These are phyloP conservation scores for Eutrema salsugineum DNA, from an alignment of 441 rosid species.

Conservation along the genomic window DNA sequence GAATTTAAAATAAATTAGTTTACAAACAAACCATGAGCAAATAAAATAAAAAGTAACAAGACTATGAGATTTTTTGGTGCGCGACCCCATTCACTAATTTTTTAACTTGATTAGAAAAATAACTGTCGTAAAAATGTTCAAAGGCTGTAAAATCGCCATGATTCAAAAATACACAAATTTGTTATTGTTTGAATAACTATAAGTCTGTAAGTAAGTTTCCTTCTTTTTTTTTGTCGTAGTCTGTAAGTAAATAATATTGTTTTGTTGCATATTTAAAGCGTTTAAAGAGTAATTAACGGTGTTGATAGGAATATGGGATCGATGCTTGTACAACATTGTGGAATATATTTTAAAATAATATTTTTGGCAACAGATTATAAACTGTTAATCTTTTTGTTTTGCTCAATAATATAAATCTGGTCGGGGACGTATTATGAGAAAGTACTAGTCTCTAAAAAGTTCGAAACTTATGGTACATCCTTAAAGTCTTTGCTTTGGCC, in stretches of 20 bases:
- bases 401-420: conserved; percentile 2
- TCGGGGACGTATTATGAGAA: conserved; percentile 19
- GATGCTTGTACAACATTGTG: conserved; percentile 4
- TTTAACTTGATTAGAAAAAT: not conserved
- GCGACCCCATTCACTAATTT: not conserved
- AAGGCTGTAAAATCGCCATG: not conserved
- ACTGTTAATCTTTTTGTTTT: conserved; percentile 5
- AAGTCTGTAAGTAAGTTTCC: not conserved
- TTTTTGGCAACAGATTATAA: not conserved
- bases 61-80: not conserved
- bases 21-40: not conserved
- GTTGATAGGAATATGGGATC: not conserved
- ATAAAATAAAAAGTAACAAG: not conserved
- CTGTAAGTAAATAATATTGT: not conserved
- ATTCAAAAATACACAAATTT: not conserved
- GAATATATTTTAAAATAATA: not conserved
- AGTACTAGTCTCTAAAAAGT: conserved; percentile 19
- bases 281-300: not conserved
- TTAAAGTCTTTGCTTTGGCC: conserved; percentile 31
- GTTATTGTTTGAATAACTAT: not conserved
- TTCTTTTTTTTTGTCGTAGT: no score
- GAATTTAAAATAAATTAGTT: not conserved
- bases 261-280: not conserved
- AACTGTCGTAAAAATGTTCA: not conserved
- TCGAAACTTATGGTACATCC: conserved; percentile 22